Evolutionary conservation across 2,329 filamentous ascomycete species (phyloP), one percentile per base, ranked within the genome.

Genomic region (Epichloe baconii): DNA sequence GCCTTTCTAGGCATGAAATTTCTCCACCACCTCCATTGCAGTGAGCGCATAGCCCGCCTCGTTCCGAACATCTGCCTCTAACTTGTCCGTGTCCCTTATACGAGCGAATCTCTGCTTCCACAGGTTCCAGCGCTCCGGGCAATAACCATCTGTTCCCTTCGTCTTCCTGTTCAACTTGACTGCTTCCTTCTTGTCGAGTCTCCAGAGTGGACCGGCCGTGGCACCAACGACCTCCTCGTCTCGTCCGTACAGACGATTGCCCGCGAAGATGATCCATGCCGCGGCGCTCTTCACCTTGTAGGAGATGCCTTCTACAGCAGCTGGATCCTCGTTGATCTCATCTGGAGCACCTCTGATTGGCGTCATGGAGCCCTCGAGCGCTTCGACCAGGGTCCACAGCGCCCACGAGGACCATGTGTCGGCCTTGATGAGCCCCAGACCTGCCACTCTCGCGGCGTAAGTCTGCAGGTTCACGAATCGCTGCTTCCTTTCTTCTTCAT

Each of bases 201-300:
- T 52, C 56, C 55, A 59, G 1, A 58, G 44, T 21, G 55, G 58
- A 1, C 57, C 56, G 1, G 55, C 55, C 15, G 49, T 55, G 14
- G 55, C 54, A 0, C 52, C 54, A 1, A 42, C 19, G 7, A 58
- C 40, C 21, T 49, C 54, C 43, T 57, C 53, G 23, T 55, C 54
- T 2, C 54, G 52, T n/a, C 55, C 51, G 17, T 54, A 51, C 21
- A 58, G 26, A 1, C 50, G 15, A 34, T 52, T 44, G 4, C 52
- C 54, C 1, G 54, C 48, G 11, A 54, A 42, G 2, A 45, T 34
- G 12, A 57, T 43, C 56, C 55, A 57, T 0, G 49, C 36, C 1
- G 51, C 48, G 0, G 55, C 49, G 19, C n/a, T 50, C 38, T 49
- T 50, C 5, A 53, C 31, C 23, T 54, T 50, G 37, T 51, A 50